A percentile compares a stretch with the other conserved stretches of the same genome.
Evolutionary conservation across 805 yeast genomes (phyloP).

Genomic region (Debaryomyces maramus): DNA sequence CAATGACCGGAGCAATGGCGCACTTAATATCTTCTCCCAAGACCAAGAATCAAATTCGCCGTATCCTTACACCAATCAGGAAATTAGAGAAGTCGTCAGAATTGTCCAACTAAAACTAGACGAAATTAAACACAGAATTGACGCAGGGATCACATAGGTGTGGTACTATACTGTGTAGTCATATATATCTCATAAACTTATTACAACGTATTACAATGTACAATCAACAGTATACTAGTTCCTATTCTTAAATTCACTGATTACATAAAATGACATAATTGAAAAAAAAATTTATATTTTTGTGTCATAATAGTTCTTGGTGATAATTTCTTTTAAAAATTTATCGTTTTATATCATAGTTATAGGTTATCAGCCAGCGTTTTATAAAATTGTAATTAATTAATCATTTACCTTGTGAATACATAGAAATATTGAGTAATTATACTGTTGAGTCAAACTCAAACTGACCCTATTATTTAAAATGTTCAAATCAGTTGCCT

Average conservation of each 20-base stretch:
- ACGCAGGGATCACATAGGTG: not conserved
- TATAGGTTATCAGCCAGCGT: no score
- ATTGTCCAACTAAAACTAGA: conserved; percentile 45
- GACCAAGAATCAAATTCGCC: not conserved
- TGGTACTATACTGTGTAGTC: no score
- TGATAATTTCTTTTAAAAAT: no score
- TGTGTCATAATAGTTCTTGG: no score
- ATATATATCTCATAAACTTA: no score
- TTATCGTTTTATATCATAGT: no score
- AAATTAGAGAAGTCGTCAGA: conserved; percentile 46
- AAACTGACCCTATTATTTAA: not conserved
- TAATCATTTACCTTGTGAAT: not conserved
- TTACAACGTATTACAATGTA: no score
- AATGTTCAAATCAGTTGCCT: conserved; percentile 8
- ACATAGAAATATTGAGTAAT: not conserved
- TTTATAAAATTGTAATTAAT: no score
- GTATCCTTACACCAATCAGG: conserved; percentile 35
- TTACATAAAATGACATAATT: no score
- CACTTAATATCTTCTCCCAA: conserved; percentile 7
- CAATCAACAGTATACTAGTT: no score
- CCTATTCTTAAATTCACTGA: no score
- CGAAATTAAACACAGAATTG: conserved; percentile 21
- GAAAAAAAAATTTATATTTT: no score
- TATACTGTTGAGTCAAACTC: not conserved
- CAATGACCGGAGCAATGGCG: conserved; percentile 30